These are phyloP conservation scores for Pittosporum tobira DNA, from an alignment of 129 eudicot species.

Conservation along the genomic window DNA sequence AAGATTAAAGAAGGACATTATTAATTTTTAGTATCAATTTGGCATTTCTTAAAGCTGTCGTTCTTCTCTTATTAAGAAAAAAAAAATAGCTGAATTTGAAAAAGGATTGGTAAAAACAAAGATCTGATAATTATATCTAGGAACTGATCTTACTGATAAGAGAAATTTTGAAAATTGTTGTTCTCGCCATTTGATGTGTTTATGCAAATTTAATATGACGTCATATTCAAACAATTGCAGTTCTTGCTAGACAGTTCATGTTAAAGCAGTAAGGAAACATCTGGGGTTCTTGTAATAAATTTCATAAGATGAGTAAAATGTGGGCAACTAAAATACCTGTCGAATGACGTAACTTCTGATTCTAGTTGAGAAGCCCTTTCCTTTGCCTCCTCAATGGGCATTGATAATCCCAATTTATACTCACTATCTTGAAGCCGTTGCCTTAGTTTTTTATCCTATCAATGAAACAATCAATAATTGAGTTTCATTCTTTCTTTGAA, in stretches of 20 bases:
- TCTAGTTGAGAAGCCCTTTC: conserved; percentile 81
- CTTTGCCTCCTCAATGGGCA: conserved; percentile 79
- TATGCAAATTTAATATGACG: background rate
- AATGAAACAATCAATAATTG: conserved; percentile 1
- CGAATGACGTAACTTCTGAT: conserved; percentile 75
- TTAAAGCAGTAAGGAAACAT: too few species aligned
- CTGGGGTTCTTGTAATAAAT: background rate
- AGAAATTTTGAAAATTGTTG: background rate
- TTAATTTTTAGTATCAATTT: too few species aligned
- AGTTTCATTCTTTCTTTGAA: too few species aligned
- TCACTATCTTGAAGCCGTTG: conserved; percentile 91
- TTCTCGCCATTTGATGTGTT: background rate
- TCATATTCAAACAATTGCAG: too few species aligned
- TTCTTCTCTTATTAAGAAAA: too few species aligned
- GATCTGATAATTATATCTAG: too few species aligned
- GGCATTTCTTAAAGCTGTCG: too few species aligned
- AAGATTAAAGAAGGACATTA: too few species aligned
- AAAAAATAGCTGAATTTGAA: too few species aligned
- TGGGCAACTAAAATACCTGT: conserved; percentile 42
- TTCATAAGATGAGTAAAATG: background rate
- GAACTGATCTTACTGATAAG: too few species aligned
- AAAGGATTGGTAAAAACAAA: too few species aligned
- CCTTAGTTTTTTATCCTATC: conserved; percentile 77
- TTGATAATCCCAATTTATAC: conserved; percentile 78
- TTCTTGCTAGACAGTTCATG: too few species aligned